A percentile compares a stretch with the other conserved stretches of the same genome.
These are phyloP conservation scores for Candida nitratophila DNA, from an alignment of 805 yeast genomes.

Conservation along the genomic window DNA sequence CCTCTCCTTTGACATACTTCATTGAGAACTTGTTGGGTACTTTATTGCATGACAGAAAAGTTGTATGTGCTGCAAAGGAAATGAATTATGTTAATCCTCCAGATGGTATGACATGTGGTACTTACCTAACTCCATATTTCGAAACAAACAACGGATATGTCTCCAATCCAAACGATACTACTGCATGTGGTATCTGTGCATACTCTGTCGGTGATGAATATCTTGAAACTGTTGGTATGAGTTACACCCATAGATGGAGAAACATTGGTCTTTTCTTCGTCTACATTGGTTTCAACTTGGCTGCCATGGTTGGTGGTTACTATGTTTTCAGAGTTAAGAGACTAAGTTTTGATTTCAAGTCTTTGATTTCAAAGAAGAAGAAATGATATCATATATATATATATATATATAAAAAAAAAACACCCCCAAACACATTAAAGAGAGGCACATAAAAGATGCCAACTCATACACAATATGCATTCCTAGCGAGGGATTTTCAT, in stretches of 20 bases:
- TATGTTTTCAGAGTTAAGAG: slow-evolving; percentile 26
- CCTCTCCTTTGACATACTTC: slow-evolving; percentile 67
- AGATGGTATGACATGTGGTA: slow-evolving; percentile 55
- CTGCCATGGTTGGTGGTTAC: slow-evolving; percentile 30
- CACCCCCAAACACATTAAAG: too few relatives aligned
- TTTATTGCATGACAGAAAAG: slow-evolving; percentile 41
- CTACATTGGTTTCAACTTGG: slow-evolving; percentile 45
- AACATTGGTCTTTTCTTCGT: slow-evolving; percentile 58
- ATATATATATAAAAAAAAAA: too few relatives aligned
- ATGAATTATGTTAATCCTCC: slow-evolving; percentile 47
- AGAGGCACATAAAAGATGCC: too few relatives aligned
- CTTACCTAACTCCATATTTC: slow-evolving; percentile 38
- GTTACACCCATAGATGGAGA: slow-evolving; percentile 51
- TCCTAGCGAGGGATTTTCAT: too few relatives aligned
- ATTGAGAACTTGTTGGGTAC: slow-evolving; percentile 45
- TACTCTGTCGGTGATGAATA: slow-evolving; percentile 40
- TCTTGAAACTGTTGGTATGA: slow-evolving; percentile 34
- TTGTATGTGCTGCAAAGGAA: slow-evolving; percentile 43
- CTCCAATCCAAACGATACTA: slow-evolving; percentile 40
- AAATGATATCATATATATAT: too few relatives aligned
- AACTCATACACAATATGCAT: too few relatives aligned
- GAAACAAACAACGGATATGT: slow-evolving; percentile 47
- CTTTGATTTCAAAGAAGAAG: background rate
- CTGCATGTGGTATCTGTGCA: slow-evolving; percentile 43
- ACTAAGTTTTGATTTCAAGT: background rate